phyloP scores from a whole-genome alignment of 2,329 filamentous ascomycete genomes.

The Fusarium nurragi region DNA sequence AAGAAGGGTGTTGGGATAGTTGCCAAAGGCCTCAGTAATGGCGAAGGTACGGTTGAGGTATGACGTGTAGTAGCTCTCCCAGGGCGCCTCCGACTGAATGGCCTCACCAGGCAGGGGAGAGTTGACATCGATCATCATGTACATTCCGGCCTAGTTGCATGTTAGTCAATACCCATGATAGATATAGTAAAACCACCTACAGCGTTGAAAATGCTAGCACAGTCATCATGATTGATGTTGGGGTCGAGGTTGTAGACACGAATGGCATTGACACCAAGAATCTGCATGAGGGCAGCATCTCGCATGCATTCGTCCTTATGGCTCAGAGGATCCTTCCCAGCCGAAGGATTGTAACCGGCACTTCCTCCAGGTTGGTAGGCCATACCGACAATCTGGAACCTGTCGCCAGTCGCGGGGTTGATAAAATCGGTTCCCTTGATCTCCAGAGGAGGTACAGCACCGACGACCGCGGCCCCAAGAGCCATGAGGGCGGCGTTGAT shows the following conservation, averaged over 20 bases:
- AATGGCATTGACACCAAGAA: slow-evolving; percentile 72
- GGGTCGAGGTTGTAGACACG: slow-evolving; percentile 76
- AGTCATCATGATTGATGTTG: slow-evolving; percentile 72
- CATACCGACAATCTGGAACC: slow-evolving; percentile 73
- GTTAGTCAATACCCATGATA: slow-evolving; percentile 1
- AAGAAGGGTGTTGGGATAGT: slow-evolving; percentile 72
- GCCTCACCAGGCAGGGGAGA: slow-evolving; percentile 68
- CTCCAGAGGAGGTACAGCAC: slow-evolving; percentile 66
- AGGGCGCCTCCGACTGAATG: slow-evolving; percentile 64
- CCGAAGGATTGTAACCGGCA: slow-evolving; percentile 65
- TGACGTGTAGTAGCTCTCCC: slow-evolving; percentile 66
- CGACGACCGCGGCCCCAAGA: slow-evolving; percentile 61
- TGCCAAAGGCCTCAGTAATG: slow-evolving; percentile 72
- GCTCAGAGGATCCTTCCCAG: slow-evolving; percentile 68
- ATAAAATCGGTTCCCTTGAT: slow-evolving; percentile 68
- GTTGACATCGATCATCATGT: slow-evolving; percentile 76
- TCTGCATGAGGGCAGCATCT: slow-evolving; percentile 73
- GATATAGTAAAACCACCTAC: slow-evolving; percentile 43
- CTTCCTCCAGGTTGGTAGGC: slow-evolving; percentile 76
- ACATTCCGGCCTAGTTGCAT: slow-evolving; percentile 65
- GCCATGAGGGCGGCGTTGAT: slow-evolving; percentile 60
- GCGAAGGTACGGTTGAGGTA: slow-evolving; percentile 75
- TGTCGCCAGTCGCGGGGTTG: slow-evolving; percentile 65
- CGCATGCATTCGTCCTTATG: slow-evolving; percentile 67
- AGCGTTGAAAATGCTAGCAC: slow-evolving; percentile 73